Evolutionary conservation across 176 grass and related monocot genomes (phyloP).

Genomic region (Avena insularis): DNA sequence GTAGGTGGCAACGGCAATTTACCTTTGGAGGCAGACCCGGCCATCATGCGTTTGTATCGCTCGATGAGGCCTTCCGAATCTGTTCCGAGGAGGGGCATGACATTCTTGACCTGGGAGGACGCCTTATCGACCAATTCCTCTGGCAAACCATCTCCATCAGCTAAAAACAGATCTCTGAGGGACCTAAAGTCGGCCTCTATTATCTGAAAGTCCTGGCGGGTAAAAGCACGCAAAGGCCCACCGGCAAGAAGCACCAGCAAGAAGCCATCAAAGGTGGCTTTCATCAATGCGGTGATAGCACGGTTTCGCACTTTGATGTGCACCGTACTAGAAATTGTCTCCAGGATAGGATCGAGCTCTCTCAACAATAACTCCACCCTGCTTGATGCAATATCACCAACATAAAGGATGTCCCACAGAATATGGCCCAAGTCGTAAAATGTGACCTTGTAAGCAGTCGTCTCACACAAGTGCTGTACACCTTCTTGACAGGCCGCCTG

Average conservation of each 20-base stretch:
- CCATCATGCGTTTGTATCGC: constrained; percentile 73
- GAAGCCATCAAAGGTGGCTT: constrained; percentile 91
- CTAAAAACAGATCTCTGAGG: constrained; percentile 81
- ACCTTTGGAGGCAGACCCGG: constrained; percentile 55
- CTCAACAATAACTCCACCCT: constrained; percentile 72
- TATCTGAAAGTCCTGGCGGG: constrained; percentile 68
- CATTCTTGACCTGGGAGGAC: constrained; percentile 87
- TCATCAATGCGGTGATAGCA: constrained; percentile 92
- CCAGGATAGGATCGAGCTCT: constrained; percentile 85
- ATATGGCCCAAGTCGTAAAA: constrained; percentile 86
- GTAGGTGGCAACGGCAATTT: constrained; percentile 74
- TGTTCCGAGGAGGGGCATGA: constrained; percentile 70
- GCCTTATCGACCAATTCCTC: constrained; percentile 93
- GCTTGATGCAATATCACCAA: constrained; percentile 66
- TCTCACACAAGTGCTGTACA: constrained; percentile 86
- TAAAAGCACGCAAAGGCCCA: constrained; percentile 81
- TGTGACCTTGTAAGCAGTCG: constrained; percentile 87
- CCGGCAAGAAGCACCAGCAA: constrained; percentile 92
- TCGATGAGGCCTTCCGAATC: constrained; percentile 83
- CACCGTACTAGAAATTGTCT: constrained; percentile 83
- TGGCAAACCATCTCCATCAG: constrained; percentile 92
- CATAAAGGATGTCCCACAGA: constrained; percentile 84
- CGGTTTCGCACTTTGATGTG: constrained; percentile 89
- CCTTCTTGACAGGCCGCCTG: constrained; percentile 81
- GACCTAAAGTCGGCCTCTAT: constrained; percentile 84